phyloP scores from a whole-genome alignment of 2,329 filamentous ascomycete species.

The Penicillium sclerotigenum region DNA sequence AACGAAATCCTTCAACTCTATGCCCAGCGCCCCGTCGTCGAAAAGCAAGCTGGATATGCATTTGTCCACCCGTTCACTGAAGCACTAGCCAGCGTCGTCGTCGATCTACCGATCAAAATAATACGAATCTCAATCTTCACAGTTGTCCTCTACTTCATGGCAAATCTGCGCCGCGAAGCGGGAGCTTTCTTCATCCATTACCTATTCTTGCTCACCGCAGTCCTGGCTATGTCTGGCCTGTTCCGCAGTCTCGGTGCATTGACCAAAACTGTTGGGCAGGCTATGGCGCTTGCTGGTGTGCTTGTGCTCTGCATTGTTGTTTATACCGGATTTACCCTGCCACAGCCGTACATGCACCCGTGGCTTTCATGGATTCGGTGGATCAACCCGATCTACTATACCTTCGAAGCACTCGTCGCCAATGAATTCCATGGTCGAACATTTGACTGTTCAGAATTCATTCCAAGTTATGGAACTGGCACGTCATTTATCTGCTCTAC shows the following conservation, averaged over 20 bases:
- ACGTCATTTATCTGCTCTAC: slow-evolving; percentile 18
- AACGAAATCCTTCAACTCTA: slow-evolving; percentile 43
- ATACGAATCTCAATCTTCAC: slow-evolving; percentile 71
- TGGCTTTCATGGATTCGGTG: slow-evolving; percentile 48
- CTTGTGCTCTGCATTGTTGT: slow-evolving; percentile 31
- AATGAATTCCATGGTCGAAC: slow-evolving; percentile 33
- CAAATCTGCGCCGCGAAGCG: slow-evolving; percentile 68
- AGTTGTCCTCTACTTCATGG: slow-evolving; percentile 78
- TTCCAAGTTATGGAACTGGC: slow-evolving; percentile 20
- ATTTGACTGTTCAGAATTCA: slow-evolving; percentile 19
- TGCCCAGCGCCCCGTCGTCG: slow-evolving; percentile 25
- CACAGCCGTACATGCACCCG: slow-evolving; percentile 45
- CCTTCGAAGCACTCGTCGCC: slow-evolving; percentile 30
- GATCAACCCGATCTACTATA: slow-evolving; percentile 34
- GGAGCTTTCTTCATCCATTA: slow-evolving; percentile 83
- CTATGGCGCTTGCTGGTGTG: slow-evolving; percentile 49
- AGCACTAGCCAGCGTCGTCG: slow-evolving; percentile 16
- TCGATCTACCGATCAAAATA: slow-evolving; percentile 69
- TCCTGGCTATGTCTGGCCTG: slow-evolving; percentile 51
- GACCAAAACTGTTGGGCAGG: slow-evolving; percentile 42
- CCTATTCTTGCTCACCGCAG: slow-evolving; percentile 29
- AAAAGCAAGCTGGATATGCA: slow-evolving; percentile 31
- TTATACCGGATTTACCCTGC: slow-evolving; percentile 40
- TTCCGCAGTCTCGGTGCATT: slow-evolving; percentile 53
- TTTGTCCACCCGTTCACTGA: slow-evolving; percentile 30